Evolutionary conservation across 768 basidiomycete species (phyloP).

Genomic region (Cubamyces sp.): DNA sequence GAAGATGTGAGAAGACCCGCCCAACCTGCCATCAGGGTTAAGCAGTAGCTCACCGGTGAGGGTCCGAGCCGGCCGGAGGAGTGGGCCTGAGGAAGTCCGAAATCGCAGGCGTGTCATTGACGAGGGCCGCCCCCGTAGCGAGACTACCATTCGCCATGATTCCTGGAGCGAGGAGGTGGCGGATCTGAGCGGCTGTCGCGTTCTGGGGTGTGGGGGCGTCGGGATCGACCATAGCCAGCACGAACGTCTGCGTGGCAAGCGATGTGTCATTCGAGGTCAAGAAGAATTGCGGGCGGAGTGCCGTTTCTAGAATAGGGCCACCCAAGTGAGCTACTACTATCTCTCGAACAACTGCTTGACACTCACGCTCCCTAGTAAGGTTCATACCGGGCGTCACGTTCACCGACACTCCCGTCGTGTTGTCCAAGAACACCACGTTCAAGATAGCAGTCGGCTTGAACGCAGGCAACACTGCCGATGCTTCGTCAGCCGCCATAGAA

Average conservation of each 20-base stretch:
- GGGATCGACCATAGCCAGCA: constrained; percentile 39
- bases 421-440: constrained; percentile 24
- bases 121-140: constrained; percentile 24
- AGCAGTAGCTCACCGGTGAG: constrained; percentile 35
- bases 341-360: too few relatives aligned
- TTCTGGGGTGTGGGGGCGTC: constrained; percentile 40
- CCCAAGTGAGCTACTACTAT: background rate
- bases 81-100: constrained; percentile 37
- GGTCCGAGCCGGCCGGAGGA: constrained; percentile 37
- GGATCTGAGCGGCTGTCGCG: constrained; percentile 33
- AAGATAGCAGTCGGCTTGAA: constrained; percentile 23
- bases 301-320: constrained; percentile 9
- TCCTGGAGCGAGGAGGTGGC: constrained; percentile 36
- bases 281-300: constrained; percentile 19
- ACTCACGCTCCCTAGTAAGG: constrained; percentile 26
- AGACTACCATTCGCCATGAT: constrained; percentile 26
- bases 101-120: constrained; percentile 37
- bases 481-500: background rate
- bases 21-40: too few relatives aligned
- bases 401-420: constrained; percentile 16
- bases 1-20: background rate
- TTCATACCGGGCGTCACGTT: constrained; percentile 20
- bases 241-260: constrained; percentile 29
- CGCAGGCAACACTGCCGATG: constrained; percentile 14
- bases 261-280: constrained; percentile 13